phyloP scores from a whole-genome alignment of 192 early-diverging fungal species.

The Backusella morwellensis region DNA sequence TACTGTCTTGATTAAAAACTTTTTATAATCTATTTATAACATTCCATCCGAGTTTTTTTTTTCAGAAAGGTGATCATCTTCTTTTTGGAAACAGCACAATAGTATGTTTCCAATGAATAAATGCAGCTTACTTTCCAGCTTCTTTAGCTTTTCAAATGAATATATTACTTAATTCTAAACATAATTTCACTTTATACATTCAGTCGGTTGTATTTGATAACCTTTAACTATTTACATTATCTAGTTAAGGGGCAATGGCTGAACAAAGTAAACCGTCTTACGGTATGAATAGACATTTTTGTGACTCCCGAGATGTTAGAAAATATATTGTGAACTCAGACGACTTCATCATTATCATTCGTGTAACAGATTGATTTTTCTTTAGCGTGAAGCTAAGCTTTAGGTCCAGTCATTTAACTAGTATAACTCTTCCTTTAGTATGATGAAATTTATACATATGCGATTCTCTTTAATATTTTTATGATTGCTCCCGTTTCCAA shows the following conservation, averaged over 20 bases:
- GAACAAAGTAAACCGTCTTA: background rate
- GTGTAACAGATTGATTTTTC: background rate
- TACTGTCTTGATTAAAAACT: background rate
- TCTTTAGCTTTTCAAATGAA: background rate
- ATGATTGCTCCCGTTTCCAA: background rate
- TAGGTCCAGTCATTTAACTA: background rate
- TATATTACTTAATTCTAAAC: background rate
- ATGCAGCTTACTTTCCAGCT: background rate
- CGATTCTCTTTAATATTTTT: background rate
- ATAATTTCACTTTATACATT: background rate
- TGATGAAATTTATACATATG: background rate
- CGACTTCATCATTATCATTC: background rate
- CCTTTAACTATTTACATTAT: background rate
- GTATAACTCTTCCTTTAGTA: background rate
- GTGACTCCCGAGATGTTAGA: background rate
- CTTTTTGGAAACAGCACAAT: background rate
- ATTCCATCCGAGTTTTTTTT: background rate
- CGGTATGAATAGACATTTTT: background rate
- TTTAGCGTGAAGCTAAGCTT: background rate
- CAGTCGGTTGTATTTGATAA: background rate
- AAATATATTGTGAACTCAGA: slow-evolving; percentile 1
- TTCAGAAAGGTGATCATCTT: background rate
- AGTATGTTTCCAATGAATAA: background rate
- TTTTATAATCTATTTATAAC: slow-evolving; percentile 3
- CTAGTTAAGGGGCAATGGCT: background rate